These are phyloP conservation scores for Fraxinus albicans DNA, from an alignment of 305 asterid species.

Conservation along the genomic window DNA sequence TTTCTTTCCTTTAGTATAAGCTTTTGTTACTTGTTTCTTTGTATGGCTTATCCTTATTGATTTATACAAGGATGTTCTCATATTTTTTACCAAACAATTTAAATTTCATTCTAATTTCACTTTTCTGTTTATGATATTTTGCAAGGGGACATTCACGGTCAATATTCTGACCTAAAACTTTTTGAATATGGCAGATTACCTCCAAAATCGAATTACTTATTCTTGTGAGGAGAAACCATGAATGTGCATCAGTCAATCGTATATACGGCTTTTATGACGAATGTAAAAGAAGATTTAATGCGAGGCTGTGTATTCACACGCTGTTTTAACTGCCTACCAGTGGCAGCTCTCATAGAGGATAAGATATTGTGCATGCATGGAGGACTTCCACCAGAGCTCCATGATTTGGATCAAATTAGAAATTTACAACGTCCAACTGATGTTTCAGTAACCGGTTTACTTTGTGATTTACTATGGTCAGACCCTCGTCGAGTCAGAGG, in stretches of 20 bases:
- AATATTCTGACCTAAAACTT: conserved; percentile 36
- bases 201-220: conserved; percentile 35
- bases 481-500: conserved; percentile 41
- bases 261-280: conserved; percentile 37
- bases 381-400: conserved; percentile 36
- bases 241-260: conserved; percentile 34
- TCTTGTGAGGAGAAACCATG: conserved; percentile 11
- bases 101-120: neutral
- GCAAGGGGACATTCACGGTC: conserved; percentile 39
- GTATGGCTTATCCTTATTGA: neutral
- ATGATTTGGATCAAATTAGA: conserved; percentile 35
- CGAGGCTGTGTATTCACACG: conserved; percentile 34
- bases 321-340: conserved; percentile 32
- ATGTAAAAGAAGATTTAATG: conserved; percentile 37
- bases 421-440: conserved; percentile 37
- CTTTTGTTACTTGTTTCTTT: neutral
- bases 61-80: neutral
- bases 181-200: conserved; percentile 39
- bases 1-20: neutral
- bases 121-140: neutral
- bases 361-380: conserved; percentile 44
- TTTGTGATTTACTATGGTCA: conserved; percentile 42
- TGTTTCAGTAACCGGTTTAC: conserved; percentile 35
- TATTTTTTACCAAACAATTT: neutral
- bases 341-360: conserved; percentile 34